These are phyloP conservation scores for Anastatica hierochuntica DNA, from an alignment of 345 rosid genomes.

Conservation along the genomic window DNA sequence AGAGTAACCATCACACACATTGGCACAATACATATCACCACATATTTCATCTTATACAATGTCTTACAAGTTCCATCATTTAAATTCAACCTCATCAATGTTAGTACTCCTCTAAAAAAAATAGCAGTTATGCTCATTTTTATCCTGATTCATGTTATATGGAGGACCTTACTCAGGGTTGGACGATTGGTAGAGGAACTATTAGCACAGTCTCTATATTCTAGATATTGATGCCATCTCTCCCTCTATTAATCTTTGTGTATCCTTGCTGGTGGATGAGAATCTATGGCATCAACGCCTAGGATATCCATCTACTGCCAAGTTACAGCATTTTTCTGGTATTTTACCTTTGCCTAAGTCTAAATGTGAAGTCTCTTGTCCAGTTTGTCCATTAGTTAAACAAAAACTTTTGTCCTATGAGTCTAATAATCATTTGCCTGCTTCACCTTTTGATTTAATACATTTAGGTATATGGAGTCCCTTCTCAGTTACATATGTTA, in stretches of 20 bases:
- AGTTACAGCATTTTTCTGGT: not conserved
- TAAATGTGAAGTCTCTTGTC: too few relatives aligned
- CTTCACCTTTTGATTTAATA: not conserved
- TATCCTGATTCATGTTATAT: not conserved
- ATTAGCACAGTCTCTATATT: not conserved
- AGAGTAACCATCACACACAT: not conserved
- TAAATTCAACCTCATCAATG: not conserved
- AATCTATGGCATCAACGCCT: not conserved
- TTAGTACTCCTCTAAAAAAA: not conserved
- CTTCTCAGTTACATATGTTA: not conserved
- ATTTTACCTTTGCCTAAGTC: not conserved
- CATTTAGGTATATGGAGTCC: not conserved
- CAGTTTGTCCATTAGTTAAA: not conserved
- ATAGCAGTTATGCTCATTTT: not conserved
- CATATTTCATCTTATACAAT: not conserved
- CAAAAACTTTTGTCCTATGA: not conserved
- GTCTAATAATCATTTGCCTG: not conserved
- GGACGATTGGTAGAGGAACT: not conserved
- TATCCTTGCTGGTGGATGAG: not conserved
- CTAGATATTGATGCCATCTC: not conserved
- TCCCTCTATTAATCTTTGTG: not conserved
- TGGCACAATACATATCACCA: not conserved
- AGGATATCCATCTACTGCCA: not conserved
- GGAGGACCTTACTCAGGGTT: not conserved
- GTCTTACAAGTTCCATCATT: not conserved